Evolutionary conservation across 108 stramenopile genomes (phyloP).

Genomic region (Skeletonema tropicum): DNA sequence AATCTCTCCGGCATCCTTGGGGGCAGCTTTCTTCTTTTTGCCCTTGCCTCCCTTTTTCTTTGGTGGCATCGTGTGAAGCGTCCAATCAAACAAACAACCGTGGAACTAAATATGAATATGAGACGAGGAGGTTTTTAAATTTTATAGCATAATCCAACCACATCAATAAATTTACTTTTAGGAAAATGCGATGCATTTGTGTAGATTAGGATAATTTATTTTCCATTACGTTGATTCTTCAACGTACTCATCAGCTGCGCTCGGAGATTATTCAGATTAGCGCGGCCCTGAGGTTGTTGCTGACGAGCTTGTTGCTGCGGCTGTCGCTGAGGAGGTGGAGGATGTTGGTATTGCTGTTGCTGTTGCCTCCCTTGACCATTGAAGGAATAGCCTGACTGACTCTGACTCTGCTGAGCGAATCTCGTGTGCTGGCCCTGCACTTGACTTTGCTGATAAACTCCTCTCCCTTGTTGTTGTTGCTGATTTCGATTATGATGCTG

Average conservation of each 20-base stretch:
- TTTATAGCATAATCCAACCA: too few relatives aligned
- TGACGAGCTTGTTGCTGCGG: conserved; percentile 28
- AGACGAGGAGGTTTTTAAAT: too few relatives aligned
- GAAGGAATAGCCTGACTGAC: conserved; percentile 15
- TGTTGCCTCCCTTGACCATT: conserved; percentile 42
- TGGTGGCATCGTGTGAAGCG: conserved; percentile 25
- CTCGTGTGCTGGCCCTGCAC: conserved; percentile 4
- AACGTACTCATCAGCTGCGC: conserved; percentile 85
- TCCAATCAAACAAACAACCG: too few relatives aligned
- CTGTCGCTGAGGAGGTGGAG: conserved; percentile 31
- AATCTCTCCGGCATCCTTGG: conserved; percentile 21
- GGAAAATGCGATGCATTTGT: too few relatives aligned
- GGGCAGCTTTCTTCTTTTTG: conserved; percentile 16
- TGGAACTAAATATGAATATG: too few relatives aligned
- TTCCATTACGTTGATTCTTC: conserved; percentile 56
- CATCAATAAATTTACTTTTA: too few relatives aligned
- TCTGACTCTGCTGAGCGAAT: conserved; percentile 16
- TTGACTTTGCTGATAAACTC: conserved; percentile 3
- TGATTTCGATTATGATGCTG: conserved; percentile 31
- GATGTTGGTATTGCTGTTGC: conserved; percentile 32
- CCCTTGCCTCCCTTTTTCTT: conserved; percentile 25
- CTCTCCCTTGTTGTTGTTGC: conserved; percentile 2
- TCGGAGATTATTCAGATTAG: conserved; percentile 63
- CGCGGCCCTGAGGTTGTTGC: conserved; percentile 37
- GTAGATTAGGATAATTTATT: too few relatives aligned